Evolutionary conservation across 139 green algal species (phyloP).

Genomic region (Chlorella sp.): DNA sequence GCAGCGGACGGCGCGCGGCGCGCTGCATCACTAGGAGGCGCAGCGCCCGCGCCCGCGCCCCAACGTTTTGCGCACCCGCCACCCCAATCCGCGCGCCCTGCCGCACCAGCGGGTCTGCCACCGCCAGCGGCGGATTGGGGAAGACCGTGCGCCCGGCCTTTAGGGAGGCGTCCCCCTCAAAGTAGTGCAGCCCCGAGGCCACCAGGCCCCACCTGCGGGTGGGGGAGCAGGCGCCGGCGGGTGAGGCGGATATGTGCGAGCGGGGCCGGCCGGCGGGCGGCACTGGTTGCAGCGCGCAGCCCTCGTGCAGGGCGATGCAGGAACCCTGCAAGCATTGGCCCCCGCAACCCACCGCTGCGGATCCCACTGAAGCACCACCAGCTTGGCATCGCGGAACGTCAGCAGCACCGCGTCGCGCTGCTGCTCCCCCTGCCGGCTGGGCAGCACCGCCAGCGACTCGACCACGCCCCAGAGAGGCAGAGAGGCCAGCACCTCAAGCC

Average conservation of each 20-base stretch:
- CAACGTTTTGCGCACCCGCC: background rate
- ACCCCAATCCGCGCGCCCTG: background rate
- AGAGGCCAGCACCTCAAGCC: conserved; percentile 54
- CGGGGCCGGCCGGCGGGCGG: too few species aligned
- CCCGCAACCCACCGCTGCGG: too few species aligned
- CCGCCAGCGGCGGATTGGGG: conserved; percentile 56
- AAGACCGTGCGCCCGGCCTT: conserved; percentile 41
- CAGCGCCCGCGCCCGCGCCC: too few species aligned
- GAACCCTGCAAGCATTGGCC: too few species aligned
- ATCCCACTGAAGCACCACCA: conserved; percentile 89
- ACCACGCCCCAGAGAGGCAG: conserved; percentile 66
- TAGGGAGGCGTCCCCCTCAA: conserved; percentile 68
- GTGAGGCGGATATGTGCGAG: too few species aligned
- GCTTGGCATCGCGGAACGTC: conserved; percentile 86
- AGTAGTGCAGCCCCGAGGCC: conserved; percentile 81
- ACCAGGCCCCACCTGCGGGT: too few species aligned
- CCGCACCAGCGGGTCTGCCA: conserved; percentile 57
- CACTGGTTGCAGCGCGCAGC: too few species aligned
- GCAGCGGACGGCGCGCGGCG: background rate
- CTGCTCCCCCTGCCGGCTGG: conserved; percentile 4
- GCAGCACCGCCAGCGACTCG: conserved; percentile 74
- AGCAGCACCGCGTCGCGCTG: conserved; percentile 72
- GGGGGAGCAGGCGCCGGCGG: too few species aligned
- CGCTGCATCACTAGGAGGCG: background rate
- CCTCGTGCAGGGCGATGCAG: conserved; percentile 18